phyloP scores from a whole-genome alignment of 768 basidiomycete genomes.

The Termitomyces sp. region DNA sequence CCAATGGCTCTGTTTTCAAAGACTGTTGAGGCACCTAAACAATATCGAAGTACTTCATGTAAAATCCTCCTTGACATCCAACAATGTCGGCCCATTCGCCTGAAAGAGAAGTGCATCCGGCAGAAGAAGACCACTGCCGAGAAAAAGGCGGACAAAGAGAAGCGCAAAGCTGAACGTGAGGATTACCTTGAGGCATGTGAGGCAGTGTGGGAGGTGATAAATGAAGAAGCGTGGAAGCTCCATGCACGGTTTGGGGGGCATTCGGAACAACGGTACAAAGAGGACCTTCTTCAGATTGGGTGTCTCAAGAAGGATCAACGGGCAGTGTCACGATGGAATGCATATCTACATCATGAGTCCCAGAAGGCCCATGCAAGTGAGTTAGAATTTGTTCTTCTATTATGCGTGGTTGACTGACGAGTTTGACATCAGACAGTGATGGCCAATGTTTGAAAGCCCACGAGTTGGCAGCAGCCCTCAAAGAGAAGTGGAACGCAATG shows the following conservation, averaged over 20 bases:
- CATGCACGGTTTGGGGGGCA: neutral
- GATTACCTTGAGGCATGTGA: neutral
- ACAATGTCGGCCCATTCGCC: neutral
- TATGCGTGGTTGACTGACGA: no score
- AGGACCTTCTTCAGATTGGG: neutral
- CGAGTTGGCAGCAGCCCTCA: neutral
- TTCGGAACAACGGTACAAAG: neutral
- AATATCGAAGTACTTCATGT: neutral
- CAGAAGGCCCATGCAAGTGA: neutral
- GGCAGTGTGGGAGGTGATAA: neutral
- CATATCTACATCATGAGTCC: neutral
- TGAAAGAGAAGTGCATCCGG: neutral
- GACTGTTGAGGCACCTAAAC: neutral
- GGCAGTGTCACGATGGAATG: neutral
- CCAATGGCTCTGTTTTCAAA: neutral
- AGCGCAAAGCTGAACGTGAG: neutral
- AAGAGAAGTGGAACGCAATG: neutral
- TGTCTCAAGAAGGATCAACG: neutral
- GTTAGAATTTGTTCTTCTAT: neutral
- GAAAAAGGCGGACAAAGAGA: neutral
- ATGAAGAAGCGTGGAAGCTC: neutral
- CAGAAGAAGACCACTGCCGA: neutral
- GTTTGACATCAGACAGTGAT: no score
- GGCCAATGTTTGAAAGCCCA: neutral
- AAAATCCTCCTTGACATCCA: neutral